Base-by-base conservation (phyloP, 495 filamentous ascomycete genomes). In the Penicillium lagena region DNA sequence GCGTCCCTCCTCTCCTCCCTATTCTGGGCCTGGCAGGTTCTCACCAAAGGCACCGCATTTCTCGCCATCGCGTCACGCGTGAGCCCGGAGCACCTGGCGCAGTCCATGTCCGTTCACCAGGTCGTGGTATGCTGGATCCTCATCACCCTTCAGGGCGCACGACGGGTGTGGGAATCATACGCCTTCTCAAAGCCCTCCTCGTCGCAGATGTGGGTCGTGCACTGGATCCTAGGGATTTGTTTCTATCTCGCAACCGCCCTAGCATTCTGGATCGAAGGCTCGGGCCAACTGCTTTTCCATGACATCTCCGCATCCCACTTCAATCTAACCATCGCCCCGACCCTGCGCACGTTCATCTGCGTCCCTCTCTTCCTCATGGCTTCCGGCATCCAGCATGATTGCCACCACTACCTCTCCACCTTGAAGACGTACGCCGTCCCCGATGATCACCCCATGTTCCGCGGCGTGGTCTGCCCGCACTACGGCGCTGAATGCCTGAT, bases 351-450 rank as follows among this genome's bases (percentile, higher is more conserved):
- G 4, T 66, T 80, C 34, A 7, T 87, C 33, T 78, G 76, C 4
- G 46, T 84, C 12, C 73, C 80, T 8, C 43, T 86, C 12, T 95
- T 96, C 60, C 53, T 93, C 12, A 56, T 82, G 11, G 86, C 85
- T 13, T 95, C 86, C 37, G 73, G 80, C 17, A 64, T 86, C 49
- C 93, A 98, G 63, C 77, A 94, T 60, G 78, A 81, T 59, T 86
- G 81, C 56, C 93, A 98, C 60, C 70, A 66, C 35, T 83, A 95
- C 60, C 83, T 98, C 17, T 81, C 80, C 34, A 80, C 81, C 2
- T 70, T 97, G 33, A 80, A 84, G 56, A 93, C 88, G 50, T 97
- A 97, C 59, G 85, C 83, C 12, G 67, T 97, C 3, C 93, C 93
- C 2, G 56, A 63, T 22, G 22, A 22, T 22, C 80, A 84, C 52